phyloP scores from a whole-genome alignment of 169 alveolate genomes.

The Babesia microti region DNA sequence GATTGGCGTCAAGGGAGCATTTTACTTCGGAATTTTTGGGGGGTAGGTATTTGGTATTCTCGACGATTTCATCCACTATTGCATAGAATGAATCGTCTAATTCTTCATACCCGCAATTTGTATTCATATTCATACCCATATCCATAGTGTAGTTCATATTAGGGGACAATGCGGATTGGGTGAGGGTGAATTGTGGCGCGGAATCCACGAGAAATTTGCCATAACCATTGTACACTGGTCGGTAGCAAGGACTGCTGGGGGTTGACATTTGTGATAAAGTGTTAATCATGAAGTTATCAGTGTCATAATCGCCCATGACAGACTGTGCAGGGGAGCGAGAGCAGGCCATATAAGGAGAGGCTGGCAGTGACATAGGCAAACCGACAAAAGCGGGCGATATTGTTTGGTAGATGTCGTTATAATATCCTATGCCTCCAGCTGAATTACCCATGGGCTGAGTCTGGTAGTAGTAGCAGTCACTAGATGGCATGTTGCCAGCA shows the following conservation, averaged over 20 bases:
- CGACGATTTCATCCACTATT: conserved; percentile 55
- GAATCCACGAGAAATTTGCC: conserved; percentile 1
- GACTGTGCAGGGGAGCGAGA: not conserved
- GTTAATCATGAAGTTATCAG: too few relatives aligned
- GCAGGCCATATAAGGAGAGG: too few relatives aligned
- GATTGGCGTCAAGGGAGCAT: conserved; percentile 52
- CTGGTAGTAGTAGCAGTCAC: too few relatives aligned
- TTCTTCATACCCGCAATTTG: not conserved
- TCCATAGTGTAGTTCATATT: conserved; percentile 1
- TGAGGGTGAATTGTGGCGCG: conserved; percentile 1
- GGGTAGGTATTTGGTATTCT: conserved; percentile 47
- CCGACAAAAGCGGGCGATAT: too few relatives aligned
- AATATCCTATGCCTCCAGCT: too few relatives aligned
- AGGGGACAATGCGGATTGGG: conserved; percentile 1
- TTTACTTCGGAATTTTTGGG: conserved; percentile 53
- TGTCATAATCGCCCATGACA: conserved; percentile 5
- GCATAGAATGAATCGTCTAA: conserved; percentile 44
- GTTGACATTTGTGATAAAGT: too few relatives aligned
- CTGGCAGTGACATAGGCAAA: too few relatives aligned
- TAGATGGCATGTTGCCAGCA: too few relatives aligned
- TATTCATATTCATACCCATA: not conserved
- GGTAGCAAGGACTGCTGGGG: too few relatives aligned
- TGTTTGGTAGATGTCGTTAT: too few relatives aligned
- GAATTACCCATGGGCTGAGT: too few relatives aligned
- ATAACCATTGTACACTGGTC: conserved; percentile 9